Base-by-base conservation (phyloP, 2,329 filamentous ascomycete genomes). In the Clonostachys rosea region DNA sequence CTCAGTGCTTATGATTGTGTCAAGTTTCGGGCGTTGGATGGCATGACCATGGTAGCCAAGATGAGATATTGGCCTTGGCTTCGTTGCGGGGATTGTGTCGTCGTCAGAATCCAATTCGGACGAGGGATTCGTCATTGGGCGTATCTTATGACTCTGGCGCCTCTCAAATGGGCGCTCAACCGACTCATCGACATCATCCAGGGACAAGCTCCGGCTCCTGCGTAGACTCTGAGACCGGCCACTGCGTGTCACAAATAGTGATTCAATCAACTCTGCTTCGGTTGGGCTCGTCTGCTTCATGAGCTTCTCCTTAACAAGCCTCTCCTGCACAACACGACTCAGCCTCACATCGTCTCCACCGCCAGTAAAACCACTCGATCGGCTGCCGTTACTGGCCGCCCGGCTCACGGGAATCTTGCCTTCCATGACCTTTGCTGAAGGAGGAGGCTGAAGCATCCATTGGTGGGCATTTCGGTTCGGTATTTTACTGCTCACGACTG, bases 361-460 rank as follows among this genome's bases (percentile, higher is more conserved):
- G 44, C 69, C 55, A 2, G 73, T 76, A 54, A 61, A 67, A 42
- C 68, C 67, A 47, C 74, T 80, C 18, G 71, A 65, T 42, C 71
- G 71, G 57, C 75, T 81, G 39, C 68, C 73, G 35, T 76, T 72
- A 59, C 82, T 87, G 35, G 73, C 72, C 53, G 80, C 85, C 46
- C 84, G 72, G 56, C 76, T 81, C 17, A 86, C 83, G 33, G 82
- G 81, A 35, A 88, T 81, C 63, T 91, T 94, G 54, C 91, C 91
- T 53, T 87, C 87, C 91, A 96, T 96, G 50, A 96, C 76, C 63
- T 86, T 91, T 48, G 91, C 90, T 34, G 86, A 81, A n/a, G 91
- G 91, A 2, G 91, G 90, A 3, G 91, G 91, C 60, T 95, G 89
- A 45, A 95, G 73, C 91, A 96, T 96, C 91, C 91, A 96, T 59